Percentiles rank a stretch among this genome's conserved stretches.
phyloP scores from a whole-genome alignment of 75 land plant species.

The Picea glauca region DNA sequence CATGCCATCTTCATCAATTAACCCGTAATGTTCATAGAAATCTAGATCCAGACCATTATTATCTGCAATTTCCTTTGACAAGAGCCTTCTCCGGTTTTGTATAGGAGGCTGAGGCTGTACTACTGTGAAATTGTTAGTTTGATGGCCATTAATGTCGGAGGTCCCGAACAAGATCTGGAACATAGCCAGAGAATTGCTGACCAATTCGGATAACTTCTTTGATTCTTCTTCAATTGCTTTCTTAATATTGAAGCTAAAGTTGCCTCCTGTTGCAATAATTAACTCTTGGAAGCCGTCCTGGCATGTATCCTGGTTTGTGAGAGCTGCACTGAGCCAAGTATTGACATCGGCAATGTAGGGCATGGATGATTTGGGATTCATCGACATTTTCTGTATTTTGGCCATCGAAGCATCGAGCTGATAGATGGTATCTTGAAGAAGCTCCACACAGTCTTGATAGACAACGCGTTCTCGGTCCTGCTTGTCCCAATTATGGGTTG shows the following conservation, averaged over 20 bases:
- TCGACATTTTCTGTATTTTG: background rate
- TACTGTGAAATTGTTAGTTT: background rate
- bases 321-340: constrained; percentile 34
- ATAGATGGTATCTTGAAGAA: background rate
- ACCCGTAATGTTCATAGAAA: background rate
- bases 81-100: background rate
- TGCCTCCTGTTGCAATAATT: constrained; percentile 1
- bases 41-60: background rate
- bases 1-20: background rate
- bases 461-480: background rate
- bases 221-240: too few species aligned
- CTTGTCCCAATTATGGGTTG: too few species aligned
- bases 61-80: too few species aligned
- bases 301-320: constrained; percentile 31
- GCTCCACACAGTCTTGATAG: background rate
- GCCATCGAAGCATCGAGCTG: background rate
- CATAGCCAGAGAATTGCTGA: too few species aligned
- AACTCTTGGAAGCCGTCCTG: constrained; percentile 12
- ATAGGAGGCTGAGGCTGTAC: background rate
- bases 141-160: background rate
- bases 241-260: background rate
- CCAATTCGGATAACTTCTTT: too few species aligned
- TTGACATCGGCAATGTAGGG: constrained; percentile 10
- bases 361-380: background rate
- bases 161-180: background rate